Conservation (phyloP, 768 basidiomycete species). For the Podaxis sp. region DNA sequence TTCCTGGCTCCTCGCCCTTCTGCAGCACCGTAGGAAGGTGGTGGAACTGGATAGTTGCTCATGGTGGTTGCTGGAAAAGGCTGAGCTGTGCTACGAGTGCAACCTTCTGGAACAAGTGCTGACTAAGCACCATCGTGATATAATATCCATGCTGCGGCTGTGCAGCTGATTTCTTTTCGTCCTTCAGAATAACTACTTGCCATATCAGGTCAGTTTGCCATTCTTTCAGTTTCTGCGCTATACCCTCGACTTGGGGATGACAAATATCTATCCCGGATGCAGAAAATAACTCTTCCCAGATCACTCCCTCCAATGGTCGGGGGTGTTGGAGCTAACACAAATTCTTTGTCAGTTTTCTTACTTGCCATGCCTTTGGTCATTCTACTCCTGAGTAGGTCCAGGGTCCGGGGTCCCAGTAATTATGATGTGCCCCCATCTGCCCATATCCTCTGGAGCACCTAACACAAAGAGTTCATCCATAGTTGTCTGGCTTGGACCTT, state of each 20-base stretch:
- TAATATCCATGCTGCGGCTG: neutral
- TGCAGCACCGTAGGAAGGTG: constrained; percentile 54
- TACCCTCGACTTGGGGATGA: neutral
- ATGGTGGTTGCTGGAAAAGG: constrained; percentile 32
- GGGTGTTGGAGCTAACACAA: no score
- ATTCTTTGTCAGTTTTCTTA: no score
- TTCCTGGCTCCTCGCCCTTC: constrained; percentile 28
- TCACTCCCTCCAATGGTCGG: no score
- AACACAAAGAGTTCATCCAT: neutral
- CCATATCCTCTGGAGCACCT: neutral
- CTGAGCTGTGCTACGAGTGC: neutral
- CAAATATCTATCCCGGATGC: constrained; percentile 2
- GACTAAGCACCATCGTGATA: constrained; percentile 7
- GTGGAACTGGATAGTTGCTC: constrained; percentile 59
- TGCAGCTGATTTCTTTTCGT: neutral
- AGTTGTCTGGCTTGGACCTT: neutral
- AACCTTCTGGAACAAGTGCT: neutral
- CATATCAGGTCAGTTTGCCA: neutral
- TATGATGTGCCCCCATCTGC: no score
- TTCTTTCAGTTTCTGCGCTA: neutral
- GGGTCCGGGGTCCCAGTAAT: no score
- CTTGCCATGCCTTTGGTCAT: no score
- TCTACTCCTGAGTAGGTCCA: no score
- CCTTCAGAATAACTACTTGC: neutral
- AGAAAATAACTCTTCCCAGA: constrained; percentile 1